Conservation (phyloP, 371 early-diverging fungal species). For the Actinomortierella ambigua region DNA sequence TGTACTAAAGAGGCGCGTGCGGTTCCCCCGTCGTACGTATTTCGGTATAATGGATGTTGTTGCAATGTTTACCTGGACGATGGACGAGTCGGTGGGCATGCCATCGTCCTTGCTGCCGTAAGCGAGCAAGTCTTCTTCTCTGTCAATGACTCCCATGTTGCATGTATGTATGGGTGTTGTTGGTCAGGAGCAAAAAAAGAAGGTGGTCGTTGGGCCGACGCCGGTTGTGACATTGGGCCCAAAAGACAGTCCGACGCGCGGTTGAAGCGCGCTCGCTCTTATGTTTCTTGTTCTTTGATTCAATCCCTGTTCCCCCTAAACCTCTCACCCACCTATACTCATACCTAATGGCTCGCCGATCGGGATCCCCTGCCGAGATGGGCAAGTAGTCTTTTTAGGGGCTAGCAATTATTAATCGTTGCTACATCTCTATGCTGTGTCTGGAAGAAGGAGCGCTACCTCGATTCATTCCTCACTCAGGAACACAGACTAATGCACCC, state of each 20-base stretch:
- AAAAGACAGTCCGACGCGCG: no score
- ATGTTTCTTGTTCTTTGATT: no score
- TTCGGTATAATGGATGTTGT: background rate
- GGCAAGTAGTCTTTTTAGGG: conserved; percentile 24
- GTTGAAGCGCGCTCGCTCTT: no score
- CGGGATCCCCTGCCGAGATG: conserved; percentile 47
- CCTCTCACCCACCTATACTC: no score
- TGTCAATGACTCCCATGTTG: conserved; percentile 36
- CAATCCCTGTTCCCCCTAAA: no score
- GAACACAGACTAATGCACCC: background rate
- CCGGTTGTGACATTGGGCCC: no score
- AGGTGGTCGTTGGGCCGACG: no score
- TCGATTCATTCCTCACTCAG: conserved; percentile 7
- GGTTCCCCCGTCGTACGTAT: conserved; percentile 4
- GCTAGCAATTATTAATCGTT: background rate
- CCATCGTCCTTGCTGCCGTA: conserved; percentile 52
- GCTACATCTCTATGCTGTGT: background rate
- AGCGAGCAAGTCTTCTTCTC: conserved; percentile 14
- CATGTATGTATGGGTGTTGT: no score
- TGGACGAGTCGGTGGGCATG: conserved; percentile 57
- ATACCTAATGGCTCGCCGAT: conserved; percentile 13
- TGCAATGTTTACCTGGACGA: conserved; percentile 52
- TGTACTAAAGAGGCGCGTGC: conserved; percentile 45
- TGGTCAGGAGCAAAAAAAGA: no score
- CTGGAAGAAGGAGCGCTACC: background rate